Base-by-base conservation (phyloP, 1,139 yeast genomes). In the Pichia sp. region DNA sequence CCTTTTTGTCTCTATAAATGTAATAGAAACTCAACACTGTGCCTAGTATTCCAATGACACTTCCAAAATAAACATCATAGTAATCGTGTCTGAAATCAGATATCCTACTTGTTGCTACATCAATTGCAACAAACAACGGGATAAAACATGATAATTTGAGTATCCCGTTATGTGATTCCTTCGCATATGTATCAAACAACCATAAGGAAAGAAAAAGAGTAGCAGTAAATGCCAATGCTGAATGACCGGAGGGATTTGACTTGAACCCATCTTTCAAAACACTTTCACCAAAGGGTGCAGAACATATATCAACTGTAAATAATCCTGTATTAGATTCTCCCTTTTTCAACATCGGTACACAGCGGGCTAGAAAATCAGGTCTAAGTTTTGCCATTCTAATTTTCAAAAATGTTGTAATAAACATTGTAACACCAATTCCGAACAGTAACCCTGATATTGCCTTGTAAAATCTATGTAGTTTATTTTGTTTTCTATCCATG, bases 221-320 rank as follows among this genome's bases (percentile, higher is more conserved):
- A 0, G 91, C 91, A 12, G 81, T 71, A 61, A 76, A 79, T 41
- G 80, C 71, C 45, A 76, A 64, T 47, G 81, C 75, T 4, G 84
- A 75, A 51, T 81, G 89, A 2, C 91, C 91, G 4, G 86, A 79
- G 0, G 94, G 94, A 12, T 89, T 82, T 2, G 86, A 77, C 54
- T 86, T 71, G 54, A 77, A 79, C 0, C 93, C 94, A 52, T 84
- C 94, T 47, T 66, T 58, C 32, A 83, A 62, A 5, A 54, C 38
- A n/a, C 56, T 59, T 31, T 45, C 54, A 44, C 59, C 61, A 41
- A 66, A 69, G 40, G 57, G 67, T 31, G 77, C 68, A 1, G 88
- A 77, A 52, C 91, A 82, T 1, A 78, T 81, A 1, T 47, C 44
- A 8, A 45, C 43, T 5, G 43, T 35, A 19, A 45, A 45, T 25